Conservation (phyloP, 1,284 basidiomycete species). For the Malassezia caprae region DNA sequence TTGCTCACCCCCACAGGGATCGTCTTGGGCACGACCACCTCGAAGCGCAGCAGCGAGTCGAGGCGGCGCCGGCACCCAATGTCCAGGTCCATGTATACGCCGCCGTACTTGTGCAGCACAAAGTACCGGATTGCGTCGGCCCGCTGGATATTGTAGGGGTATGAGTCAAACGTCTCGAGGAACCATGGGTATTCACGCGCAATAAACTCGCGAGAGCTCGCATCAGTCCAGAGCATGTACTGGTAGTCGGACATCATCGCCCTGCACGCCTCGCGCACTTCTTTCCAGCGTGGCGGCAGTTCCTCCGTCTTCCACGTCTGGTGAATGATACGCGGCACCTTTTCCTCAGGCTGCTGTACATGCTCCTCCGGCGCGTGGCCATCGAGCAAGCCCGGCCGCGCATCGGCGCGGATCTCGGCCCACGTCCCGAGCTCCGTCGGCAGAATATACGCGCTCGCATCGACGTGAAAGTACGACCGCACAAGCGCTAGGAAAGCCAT, state of each 20-base stretch:
- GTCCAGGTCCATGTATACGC: slow-evolving; percentile 92
- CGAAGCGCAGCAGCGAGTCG: slow-evolving; percentile 76
- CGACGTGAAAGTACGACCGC: slow-evolving; percentile 77
- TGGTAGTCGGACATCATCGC: slow-evolving; percentile 67
- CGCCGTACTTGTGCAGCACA: slow-evolving; percentile 81
- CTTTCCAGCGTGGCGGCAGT: slow-evolving; percentile 72
- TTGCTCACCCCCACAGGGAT: slow-evolving; percentile 82
- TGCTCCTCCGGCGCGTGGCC: slow-evolving; percentile 6
- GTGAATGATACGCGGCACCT: slow-evolving; percentile 82
- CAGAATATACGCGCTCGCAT: slow-evolving; percentile 31
- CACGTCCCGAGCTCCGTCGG: slow-evolving; percentile 41
- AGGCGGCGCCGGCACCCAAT: slow-evolving; percentile 84
- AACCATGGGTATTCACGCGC: slow-evolving; percentile 80
- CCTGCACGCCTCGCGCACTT: slow-evolving; percentile 48
- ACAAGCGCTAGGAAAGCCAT: slow-evolving; percentile 82
- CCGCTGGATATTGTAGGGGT: slow-evolving; percentile 86
- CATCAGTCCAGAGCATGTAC: slow-evolving; percentile 96
- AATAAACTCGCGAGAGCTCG: slow-evolving; percentile 77
- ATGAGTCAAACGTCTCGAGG: slow-evolving; percentile 79
- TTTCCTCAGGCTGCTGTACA: slow-evolving; percentile 24
- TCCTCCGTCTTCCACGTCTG: slow-evolving; percentile 95
- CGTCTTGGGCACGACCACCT: slow-evolving; percentile 83
- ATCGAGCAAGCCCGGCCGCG: slow-evolving; percentile 24
- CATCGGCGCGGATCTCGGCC: slow-evolving; percentile 33
- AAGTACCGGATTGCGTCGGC: slow-evolving; percentile 98